Evolutionary conservation across 2,329 filamentous ascomycete genomes (phyloP).

Genomic region (Ascochyta pisi): DNA sequence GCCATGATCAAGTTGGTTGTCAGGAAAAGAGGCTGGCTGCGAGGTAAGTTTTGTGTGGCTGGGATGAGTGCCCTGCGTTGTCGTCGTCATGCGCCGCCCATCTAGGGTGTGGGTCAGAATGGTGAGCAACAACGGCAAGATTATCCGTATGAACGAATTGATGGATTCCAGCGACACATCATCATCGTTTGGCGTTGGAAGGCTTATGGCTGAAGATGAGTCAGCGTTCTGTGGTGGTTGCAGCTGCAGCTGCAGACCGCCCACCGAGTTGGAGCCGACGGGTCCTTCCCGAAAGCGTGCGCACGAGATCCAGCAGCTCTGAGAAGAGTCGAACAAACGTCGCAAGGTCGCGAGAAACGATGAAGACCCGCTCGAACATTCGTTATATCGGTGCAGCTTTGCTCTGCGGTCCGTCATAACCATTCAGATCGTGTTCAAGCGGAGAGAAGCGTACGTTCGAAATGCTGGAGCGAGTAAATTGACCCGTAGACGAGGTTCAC

Average conservation of each 20-base stretch:
- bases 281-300: background rate
- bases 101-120: slow-evolving; percentile 2
- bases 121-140: slow-evolving; percentile 9
- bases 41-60: slow-evolving; percentile 26
- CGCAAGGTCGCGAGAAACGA: background rate
- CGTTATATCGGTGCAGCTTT: background rate
- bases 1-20: slow-evolving; percentile 15
- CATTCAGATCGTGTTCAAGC: background rate
- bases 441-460: background rate
- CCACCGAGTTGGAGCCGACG: slow-evolving; percentile 2
- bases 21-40: slow-evolving; percentile 21
- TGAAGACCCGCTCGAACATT: background rate
- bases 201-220: slow-evolving; percentile 25
- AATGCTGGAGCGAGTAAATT: background rate
- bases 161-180: slow-evolving; percentile 8
- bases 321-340: background rate
- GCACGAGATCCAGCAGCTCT: background rate
- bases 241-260: slow-evolving; percentile 8
- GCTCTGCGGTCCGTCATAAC: background rate
- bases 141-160: slow-evolving; percentile 8
- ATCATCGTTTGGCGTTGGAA: slow-evolving; percentile 10
- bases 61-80: slow-evolving; percentile 21
- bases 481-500: no score
- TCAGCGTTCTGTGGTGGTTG: slow-evolving; percentile 19
- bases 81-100: slow-evolving; percentile 10